Base-by-base conservation (phyloP, 345 rosid species). In the Ailanthus altissimus region DNA sequence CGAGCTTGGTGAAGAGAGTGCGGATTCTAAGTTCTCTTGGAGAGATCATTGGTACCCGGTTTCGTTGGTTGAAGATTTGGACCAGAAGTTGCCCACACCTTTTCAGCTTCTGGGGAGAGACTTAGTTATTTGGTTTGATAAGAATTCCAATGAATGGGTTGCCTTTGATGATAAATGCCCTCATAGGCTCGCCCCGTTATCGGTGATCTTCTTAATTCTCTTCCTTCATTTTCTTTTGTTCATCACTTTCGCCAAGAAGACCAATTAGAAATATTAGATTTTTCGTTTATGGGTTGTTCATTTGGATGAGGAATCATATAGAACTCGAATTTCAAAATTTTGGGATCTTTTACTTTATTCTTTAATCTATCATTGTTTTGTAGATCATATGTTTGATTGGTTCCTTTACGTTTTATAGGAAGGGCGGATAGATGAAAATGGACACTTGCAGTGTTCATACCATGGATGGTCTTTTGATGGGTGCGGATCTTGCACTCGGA, bases 1-100 rank as follows among this genome's bases (percentile, higher is more conserved):
- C 42, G 97, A 88, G 5, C 58, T 56, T 67, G 85, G 86, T 68
- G 84, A 88, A 67, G 91, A 89, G 83, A 85, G 88, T 60, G 78
- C 77, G 74, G 89, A 75, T 42, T 82, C 86, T 38, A 93, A 88
- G 81, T 93, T 96, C 70, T 80, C 90, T 21, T 96, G 98, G 99
- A 90, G 92, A 84, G 98, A 96, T 80, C 97, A 96, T 66, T 96
- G 99, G 99, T 93, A 96, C 81, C 97, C 97, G 4, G 94, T 93
- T 84, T 96, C 99, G 51, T 84, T 93, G 66, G 74, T 92, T 21
- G 97, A 92, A 78, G 98, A 96, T 81, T 86, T 93, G 89, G 95
- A 96, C 84, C 94, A 90, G 64, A 56, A 71, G 40, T 75, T 80
- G 62, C 98, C 98, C 5, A 92, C 93, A 47, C 93, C 86, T n/a